Base-by-base conservation (phyloP, 2,329 filamentous ascomycete genomes). In the Ploettnerulaceae sp. region DNA sequence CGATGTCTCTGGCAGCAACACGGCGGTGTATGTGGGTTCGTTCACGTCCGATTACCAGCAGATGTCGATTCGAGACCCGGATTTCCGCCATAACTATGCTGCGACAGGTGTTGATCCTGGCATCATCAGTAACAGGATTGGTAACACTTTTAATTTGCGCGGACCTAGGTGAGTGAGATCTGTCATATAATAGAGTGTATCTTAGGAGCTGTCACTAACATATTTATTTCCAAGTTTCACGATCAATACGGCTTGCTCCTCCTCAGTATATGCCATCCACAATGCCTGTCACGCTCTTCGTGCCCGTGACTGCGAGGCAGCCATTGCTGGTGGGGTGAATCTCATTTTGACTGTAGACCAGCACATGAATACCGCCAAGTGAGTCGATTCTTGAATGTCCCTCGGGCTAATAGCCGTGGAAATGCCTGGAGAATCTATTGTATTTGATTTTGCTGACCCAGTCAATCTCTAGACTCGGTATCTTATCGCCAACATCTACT, bases 241-340 rank as follows among this genome's bases (percentile, higher is more conserved):
- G 0, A 39, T 61, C 21, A 53, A 61, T 47, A 81, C 78, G 1
- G 78, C 76, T 24, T 82, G 77, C 59, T 78, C 75, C 28, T 74
- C 73, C 3, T 76, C 73, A 48, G 64, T 82, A 14, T 70, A 77
- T 3, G 72, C 74, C 0, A 64, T 81, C 3, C 75, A 81, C 57
- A 63, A 76, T 24, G 77, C 74, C 2, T 72, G 71, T n/a, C 72
- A 77, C 45, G 73, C 69, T 31, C 60, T 81, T 1, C 64, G 69
- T 2, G 65, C 55, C 21, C 68, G 70, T 1, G 72, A 77, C 38
- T 67, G 68, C 0, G 67, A 66, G 3, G 49, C 70, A 26, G 72
- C 59, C 25, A 43, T 65, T 78, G 6, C 66, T 67, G 15, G 65
- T 53, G 24, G 67, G 15, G 65, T 53, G 24, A 67, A 67, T 7